Conservation (phyloP, 73 alveolate genomes). For the Loxodes magnus region DNA sequence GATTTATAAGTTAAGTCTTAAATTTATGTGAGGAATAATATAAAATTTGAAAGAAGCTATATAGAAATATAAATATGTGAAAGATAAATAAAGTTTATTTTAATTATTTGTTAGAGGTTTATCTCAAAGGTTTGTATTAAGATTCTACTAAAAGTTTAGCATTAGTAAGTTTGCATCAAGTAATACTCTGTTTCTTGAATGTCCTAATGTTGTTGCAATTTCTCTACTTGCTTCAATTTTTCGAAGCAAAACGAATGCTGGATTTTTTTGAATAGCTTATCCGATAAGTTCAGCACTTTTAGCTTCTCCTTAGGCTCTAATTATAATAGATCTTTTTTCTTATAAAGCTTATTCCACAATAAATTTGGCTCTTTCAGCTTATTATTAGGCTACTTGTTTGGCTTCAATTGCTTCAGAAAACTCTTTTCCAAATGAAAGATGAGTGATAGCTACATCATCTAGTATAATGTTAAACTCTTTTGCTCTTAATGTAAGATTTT, state of each 20-base stretch:
- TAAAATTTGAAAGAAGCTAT: too few species aligned
- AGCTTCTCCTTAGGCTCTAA: conserved; percentile 87
- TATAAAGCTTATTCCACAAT: conserved; percentile 80
- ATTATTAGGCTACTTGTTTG: conserved; percentile 91
- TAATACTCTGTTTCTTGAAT: conserved; percentile 63
- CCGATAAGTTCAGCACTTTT: conserved; percentile 66
- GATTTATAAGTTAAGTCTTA: too few species aligned
- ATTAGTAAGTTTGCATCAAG: conserved; percentile 42
- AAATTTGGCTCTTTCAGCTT: conserved; percentile 89
- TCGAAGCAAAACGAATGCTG: conserved; percentile 78
- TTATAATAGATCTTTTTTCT: conserved; percentile 75
- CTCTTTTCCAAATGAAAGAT: conserved; percentile 29
- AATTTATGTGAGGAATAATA: too few species aligned
- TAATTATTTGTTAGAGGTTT: too few species aligned
- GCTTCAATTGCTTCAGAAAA: conserved; percentile 65
- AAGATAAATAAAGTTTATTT: too few species aligned
- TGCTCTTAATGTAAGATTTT: conserved; percentile 67
- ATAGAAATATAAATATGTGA: too few species aligned
- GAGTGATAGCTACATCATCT: conserved; percentile 89
- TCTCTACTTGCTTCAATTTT: conserved; percentile 77
- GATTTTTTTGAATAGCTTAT: conserved; percentile 42
- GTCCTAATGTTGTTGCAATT: conserved; percentile 53
- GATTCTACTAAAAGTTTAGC: conserved; percentile 10
- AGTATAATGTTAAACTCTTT: conserved; percentile 60
- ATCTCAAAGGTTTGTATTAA: too few species aligned